A percentile compares a stretch with the other conserved stretches of the same genome.
Evolutionary conservation across 345 rosid genomes (phyloP).

Genomic region (Carallia brachiata): DNA sequence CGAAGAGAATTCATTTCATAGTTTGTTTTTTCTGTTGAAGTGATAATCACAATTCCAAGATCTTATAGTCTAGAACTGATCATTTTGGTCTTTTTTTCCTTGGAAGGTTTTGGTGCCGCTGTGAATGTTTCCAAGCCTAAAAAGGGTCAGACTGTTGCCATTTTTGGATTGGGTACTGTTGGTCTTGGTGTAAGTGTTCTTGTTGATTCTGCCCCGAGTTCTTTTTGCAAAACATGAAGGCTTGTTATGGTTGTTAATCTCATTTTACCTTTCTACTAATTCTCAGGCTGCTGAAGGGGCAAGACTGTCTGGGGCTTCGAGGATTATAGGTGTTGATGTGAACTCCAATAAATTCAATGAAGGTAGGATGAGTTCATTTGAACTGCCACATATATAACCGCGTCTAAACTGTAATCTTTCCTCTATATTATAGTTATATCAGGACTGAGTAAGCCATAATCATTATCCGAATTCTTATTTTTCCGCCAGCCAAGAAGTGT

Average conservation of each 20-base stretch:
- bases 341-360: constrained; percentile 29
- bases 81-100: not conserved
- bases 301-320: constrained; percentile 30
- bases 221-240: not conserved
- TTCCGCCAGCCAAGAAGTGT: constrained; percentile 54
- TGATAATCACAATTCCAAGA: too few species aligned
- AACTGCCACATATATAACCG: not conserved
- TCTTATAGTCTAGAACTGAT: not conserved
- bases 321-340: constrained; percentile 41
- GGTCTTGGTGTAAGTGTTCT: constrained; percentile 53
- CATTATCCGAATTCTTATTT: not conserved
- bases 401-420: too few species aligned
- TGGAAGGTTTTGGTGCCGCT: constrained; percentile 61
- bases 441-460: not conserved
- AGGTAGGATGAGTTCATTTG: constrained; percentile 12
- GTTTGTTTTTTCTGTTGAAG: too few species aligned
- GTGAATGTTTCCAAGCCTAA: constrained; percentile 76
- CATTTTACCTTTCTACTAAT: not conserved
- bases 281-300: constrained; percentile 38
- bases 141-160: constrained; percentile 56
- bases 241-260: not conserved
- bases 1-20: not conserved
- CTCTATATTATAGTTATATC: not conserved
- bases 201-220: not conserved
- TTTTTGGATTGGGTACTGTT: constrained; percentile 74